Percentiles rank a stretch among this genome's conserved stretches.
phyloP scores from a whole-genome alignment of 495 filamentous ascomycete species.

The Penicillium lividum region DNA sequence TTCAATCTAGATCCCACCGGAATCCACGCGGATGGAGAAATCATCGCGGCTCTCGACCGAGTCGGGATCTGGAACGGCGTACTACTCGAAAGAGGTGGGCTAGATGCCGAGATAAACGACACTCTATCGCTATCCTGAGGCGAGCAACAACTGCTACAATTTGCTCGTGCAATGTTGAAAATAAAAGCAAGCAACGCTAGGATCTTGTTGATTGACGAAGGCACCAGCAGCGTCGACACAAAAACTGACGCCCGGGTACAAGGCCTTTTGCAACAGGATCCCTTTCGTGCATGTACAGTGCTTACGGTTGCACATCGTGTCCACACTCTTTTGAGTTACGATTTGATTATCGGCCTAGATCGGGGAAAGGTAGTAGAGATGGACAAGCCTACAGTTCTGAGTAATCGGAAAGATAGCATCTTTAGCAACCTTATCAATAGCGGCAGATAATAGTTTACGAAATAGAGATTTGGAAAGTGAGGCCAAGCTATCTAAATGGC shows the following conservation, averaged over 20 bases:
- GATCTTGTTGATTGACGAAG: conserved; percentile 4
- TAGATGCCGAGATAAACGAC: conserved; percentile 3
- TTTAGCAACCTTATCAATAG: neutral
- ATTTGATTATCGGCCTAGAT: conserved; percentile 2
- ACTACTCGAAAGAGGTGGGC: conserved; percentile 1
- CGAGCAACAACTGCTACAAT: conserved; percentile 1
- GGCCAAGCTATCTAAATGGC: no score
- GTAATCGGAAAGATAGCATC: conserved; percentile 1
- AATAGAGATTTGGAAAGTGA: no score
- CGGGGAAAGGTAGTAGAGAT: conserved; percentile 5
- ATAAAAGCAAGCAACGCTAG: neutral
- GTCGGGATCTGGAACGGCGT: conserved; percentile 4
- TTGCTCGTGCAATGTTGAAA: conserved; percentile 5
- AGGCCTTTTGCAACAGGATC: conserved; percentile 1
- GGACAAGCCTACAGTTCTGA: neutral
- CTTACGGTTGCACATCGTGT: conserved; percentile 5
- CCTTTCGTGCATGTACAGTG: conserved; percentile 1
- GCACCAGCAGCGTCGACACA: conserved; percentile 3
- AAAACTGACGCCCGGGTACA: conserved; percentile 1
- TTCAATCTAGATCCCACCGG: conserved; percentile 2
- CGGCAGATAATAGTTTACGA: no score
- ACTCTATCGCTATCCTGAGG: conserved; percentile 1
- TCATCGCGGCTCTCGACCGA: conserved; percentile 5
- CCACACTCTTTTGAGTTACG: conserved; percentile 4
- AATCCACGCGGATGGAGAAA: neutral